These are phyloP conservation scores for Apiotrichum sp. DNA, from an alignment of 1,284 basidiomycete species.

Conservation along the genomic window DNA sequence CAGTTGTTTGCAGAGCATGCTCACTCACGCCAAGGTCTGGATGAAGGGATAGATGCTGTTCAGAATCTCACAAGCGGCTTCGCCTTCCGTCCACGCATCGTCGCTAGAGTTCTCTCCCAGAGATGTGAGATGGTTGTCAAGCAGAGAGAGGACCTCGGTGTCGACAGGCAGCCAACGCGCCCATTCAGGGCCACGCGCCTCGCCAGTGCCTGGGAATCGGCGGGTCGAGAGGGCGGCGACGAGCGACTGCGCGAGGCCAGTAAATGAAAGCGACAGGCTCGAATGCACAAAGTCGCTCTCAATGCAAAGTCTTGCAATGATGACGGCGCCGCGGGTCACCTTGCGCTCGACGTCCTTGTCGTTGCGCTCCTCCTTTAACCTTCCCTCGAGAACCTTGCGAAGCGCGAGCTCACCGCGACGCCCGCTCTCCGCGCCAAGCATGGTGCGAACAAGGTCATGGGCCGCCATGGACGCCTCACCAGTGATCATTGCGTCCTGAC, in stretches of 20 bases:
- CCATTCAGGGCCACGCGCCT: slow-evolving; percentile 19
- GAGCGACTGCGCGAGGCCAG: slow-evolving; percentile 33
- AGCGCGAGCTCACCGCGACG: slow-evolving; percentile 34
- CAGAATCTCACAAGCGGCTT: slow-evolving; percentile 34
- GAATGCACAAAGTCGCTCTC: slow-evolving; percentile 19
- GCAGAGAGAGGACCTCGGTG: slow-evolving; percentile 32
- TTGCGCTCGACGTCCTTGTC: slow-evolving; percentile 28
- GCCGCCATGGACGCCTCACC: slow-evolving; percentile 17
- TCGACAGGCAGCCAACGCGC: slow-evolving; percentile 37
- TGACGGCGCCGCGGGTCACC: slow-evolving; percentile 36
- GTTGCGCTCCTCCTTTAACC: slow-evolving; percentile 16
- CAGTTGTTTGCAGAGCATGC: neutral
- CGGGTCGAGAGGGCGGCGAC: slow-evolving; percentile 29
- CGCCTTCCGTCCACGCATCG: slow-evolving; percentile 41
- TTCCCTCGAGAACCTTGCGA: slow-evolving; percentile 32
- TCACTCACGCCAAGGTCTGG: slow-evolving; percentile 23
- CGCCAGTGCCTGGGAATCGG: slow-evolving; percentile 18
- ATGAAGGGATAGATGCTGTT: slow-evolving; percentile 26
- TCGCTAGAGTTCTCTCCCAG: slow-evolving; percentile 20
- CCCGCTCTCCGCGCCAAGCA: slow-evolving; percentile 32
- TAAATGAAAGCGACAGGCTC: slow-evolving; percentile 21
- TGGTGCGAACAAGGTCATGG: slow-evolving; percentile 24
- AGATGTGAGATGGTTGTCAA: slow-evolving; percentile 33
- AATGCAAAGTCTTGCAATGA: slow-evolving; percentile 26
- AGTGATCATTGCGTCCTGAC: slow-evolving; percentile 28